Evolutionary conservation across 805 yeast genomes (phyloP), one percentile per base, ranked within the genome.

Genomic region (Zygotorulaspora sp.): DNA sequence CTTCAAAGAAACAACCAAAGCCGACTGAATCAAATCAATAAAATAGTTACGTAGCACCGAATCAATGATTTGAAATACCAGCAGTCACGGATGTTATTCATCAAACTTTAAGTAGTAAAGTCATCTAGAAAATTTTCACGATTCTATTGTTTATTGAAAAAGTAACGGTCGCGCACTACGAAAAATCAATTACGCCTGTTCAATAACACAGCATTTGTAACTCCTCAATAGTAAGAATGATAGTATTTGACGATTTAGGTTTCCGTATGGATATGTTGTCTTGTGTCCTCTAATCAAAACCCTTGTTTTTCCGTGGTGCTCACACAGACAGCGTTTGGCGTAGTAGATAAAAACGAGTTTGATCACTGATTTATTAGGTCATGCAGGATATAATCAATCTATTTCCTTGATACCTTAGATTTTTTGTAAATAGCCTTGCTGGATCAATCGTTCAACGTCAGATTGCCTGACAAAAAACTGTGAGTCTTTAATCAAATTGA

Each of bases 391-490:
- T n/a, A n/a, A n/a, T n/a, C n/a, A n/a, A n/a, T n/a, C n/a, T n/a
- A n/a, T 4, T 7, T 7, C 8, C 8, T 23, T 12, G 15, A 11
- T 19, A 25, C 46, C 36, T 45, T 58, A 78, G 38, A 84, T 71
- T 56, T 82, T 84, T 58, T 86, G 94, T 38, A 92, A 62, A 50
- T 85, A 87, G 0, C 97, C 97, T 61, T 92, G 98, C 55, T 88
- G 96, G 23, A 92, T 85, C 42, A 92, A 68, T 35, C 97, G 67
- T 55, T 90, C 97, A 5, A 92, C 98, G 55, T 92, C 98, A 0
- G 92, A 81, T 49, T 86, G 90, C 41, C 98, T 71, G 13, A 90
- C 97, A 56, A 84, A 90, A 56, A 90, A 89, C 56, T 92, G 97
- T 2, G 96, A 84, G 58, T 90, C 90, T 54, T 89, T 90, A 2